Conservation (phyloP, 192 early-diverging fungal genomes). For the Geranomyces michiganensis region DNA sequence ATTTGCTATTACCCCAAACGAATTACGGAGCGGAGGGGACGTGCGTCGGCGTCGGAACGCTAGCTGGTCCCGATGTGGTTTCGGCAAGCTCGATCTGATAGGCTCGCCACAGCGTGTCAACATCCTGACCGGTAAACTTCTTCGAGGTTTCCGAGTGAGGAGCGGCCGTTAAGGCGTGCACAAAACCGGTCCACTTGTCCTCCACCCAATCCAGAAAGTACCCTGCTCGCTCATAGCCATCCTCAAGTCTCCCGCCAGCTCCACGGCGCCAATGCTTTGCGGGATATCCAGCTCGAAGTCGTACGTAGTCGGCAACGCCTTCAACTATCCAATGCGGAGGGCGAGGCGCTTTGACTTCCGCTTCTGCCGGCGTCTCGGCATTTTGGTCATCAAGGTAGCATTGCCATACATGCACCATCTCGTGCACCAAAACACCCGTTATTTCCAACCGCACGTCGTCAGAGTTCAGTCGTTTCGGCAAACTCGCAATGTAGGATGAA, state of each 20-base stretch:
- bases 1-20: no score
- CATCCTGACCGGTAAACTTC: neutral
- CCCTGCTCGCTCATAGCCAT: slow-evolving; percentile 47
- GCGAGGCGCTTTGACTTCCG: neutral
- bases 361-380: neutral
- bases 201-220: slow-evolving; percentile 52
- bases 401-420: slow-evolving; percentile 40
- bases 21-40: neutral
- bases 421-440: slow-evolving; percentile 36
- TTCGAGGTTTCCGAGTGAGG: neutral
- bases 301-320: slow-evolving; percentile 52
- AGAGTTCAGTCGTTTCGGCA: neutral
- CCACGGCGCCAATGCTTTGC: slow-evolving; percentile 43
- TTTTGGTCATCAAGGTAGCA: neutral
- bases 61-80: neutral
- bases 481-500: slow-evolving; percentile 22
- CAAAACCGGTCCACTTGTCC: neutral
- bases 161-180: slow-evolving; percentile 5
- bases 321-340: slow-evolving; percentile 43
- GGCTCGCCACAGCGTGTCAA: slow-evolving; percentile 20
- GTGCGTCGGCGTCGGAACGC: slow-evolving; percentile 16
- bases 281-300: slow-evolving; percentile 31
- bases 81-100: slow-evolving; percentile 18
- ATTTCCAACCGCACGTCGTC: slow-evolving; percentile 19
- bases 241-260: slow-evolving; percentile 36